Base-by-base conservation (phyloP, 345 rosid genomes). In the Corchorus olitorius region DNA sequence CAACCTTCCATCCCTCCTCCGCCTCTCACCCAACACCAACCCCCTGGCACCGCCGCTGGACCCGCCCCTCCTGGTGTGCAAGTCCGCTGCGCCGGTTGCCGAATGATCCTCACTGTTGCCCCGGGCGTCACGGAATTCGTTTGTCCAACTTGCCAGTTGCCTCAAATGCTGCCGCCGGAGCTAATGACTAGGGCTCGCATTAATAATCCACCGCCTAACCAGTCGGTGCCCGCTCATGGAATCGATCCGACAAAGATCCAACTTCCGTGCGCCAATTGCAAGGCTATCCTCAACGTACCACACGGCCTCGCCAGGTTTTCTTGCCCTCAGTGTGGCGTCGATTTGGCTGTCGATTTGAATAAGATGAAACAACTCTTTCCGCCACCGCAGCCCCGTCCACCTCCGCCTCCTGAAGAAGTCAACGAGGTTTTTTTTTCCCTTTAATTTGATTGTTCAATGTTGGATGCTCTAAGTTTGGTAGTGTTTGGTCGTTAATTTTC, bases 201-300 rank as follows among this genome's bases (percentile, higher is more conserved):
- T 20, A 84, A 53, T 22, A 82, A 34, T 54, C 86, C 80, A 17
- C 83, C 75, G 46, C 78, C 84, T 20, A 86, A 73, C 70, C 88
- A 69, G 4, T 74, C 55, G 27, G 90, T 84, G 53, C 94, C 92
- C 48, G 97, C 99, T 0, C 98, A 91, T 55, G 99, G 99, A 72
- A 90, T 95, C 93, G 98, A 95, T 87, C 98, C 97, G 41, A 83
- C 96, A 78, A 95, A 95, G 98, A 92, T 93, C 87, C 99, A 95
- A 81, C 88, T 95, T 59, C 98, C 99, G 12, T 95, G 99, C 77
- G 97, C 92, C 49, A 86, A 89, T 81, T 95, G 99, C 84, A 92
- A 88, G 89, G 98, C 99, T 43, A 87, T 95, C 46, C 90, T 95
- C 76, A 95, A 95, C 80, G 98, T 95, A 13, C 99, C 99, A 1